Conservation (phyloP, 2,329 filamentous ascomycete species). For the Stromatinia cepivora region DNA sequence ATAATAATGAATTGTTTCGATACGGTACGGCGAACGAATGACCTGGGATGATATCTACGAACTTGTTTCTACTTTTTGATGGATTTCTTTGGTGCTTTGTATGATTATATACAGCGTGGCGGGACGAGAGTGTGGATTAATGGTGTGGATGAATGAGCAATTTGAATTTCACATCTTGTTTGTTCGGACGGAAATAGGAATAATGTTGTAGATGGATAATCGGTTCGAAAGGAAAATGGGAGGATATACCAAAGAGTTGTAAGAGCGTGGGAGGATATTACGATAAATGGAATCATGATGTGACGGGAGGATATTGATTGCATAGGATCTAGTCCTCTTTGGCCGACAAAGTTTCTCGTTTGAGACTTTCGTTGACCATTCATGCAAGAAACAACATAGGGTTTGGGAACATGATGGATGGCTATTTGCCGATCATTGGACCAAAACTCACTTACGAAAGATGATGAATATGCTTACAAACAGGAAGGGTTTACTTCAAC, state of each 20-base stretch:
- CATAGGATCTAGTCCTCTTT: neutral
- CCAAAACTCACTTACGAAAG: neutral
- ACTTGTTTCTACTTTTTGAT: constrained; percentile 3
- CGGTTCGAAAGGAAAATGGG: neutral
- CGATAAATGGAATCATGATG: neutral
- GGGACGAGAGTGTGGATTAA: neutral
- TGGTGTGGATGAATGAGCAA: neutral
- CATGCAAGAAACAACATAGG: neutral
- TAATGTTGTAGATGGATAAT: constrained; percentile 5
- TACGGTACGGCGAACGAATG: neutral
- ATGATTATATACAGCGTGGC: neutral
- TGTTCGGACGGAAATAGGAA: neutral
- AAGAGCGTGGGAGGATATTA: neutral
- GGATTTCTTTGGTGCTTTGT: neutral
- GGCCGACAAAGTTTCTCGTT: neutral
- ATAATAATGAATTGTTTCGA: neutral
- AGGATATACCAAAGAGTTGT: neutral
- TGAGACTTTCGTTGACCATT: neutral
- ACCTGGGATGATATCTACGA: neutral
- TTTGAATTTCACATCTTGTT: neutral
- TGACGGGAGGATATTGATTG: neutral
- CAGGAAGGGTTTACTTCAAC: constrained; percentile 6
- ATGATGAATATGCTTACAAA: neutral
- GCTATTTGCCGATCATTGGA: neutral
- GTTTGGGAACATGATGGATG: neutral